Evolutionary conservation across 2,329 filamentous ascomycete species (phyloP).

Genomic region (Botryotinia calthae): DNA sequence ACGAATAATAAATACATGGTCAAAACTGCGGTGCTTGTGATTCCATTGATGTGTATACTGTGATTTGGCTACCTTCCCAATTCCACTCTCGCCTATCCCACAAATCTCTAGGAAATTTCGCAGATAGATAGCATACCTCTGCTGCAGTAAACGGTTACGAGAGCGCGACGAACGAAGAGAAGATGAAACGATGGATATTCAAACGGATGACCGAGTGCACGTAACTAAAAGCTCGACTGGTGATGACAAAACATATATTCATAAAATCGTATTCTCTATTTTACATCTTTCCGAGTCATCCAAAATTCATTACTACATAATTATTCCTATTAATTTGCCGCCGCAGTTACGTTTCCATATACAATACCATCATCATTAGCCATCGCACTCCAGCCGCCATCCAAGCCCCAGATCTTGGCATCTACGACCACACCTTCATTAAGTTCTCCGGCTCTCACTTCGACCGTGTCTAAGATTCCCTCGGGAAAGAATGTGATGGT

Average conservation of each 20-base stretch:
- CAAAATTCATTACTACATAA: not conserved
- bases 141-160: not conserved
- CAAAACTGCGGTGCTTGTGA: not conserved
- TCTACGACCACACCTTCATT: conserved; percentile 31
- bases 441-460: conserved; percentile 31
- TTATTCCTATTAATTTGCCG: not conserved
- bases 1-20: not conserved
- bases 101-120: not conserved
- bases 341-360: conserved; percentile 30
- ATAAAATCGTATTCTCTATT: not conserved
- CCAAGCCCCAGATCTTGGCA: conserved; percentile 41
- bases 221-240: not conserved
- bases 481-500: conserved; percentile 53
- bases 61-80: too few species aligned
- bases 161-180: not conserved
- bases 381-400: conserved; percentile 40
- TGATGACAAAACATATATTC: not conserved
- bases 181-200: not conserved
- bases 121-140: not conserved
- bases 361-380: conserved; percentile 29
- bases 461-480: conserved; percentile 37
- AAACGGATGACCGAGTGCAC: not conserved
- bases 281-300: not conserved
- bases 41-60: not conserved
- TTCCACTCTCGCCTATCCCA: not conserved